These are phyloP conservation scores for Vaccinium corymbosum DNA, from an alignment of 148 eudicot species.

Conservation along the genomic window DNA sequence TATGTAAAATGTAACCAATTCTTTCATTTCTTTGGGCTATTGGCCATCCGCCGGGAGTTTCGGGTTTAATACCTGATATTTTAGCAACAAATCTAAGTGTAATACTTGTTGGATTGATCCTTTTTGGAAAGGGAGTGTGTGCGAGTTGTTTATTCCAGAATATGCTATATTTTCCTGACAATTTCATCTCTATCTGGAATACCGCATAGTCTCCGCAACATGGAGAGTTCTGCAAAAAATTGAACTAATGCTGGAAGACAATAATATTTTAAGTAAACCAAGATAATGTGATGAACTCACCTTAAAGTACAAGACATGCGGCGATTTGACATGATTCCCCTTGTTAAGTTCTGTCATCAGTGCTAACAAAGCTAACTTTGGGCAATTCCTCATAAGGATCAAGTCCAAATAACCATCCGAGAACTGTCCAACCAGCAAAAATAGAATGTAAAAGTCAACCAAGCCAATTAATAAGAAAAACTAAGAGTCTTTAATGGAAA, in stretches of 20 bases:
- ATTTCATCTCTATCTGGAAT: background rate
- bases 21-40: too few relatives aligned
- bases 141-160: too few relatives aligned
- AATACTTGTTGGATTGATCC: too few relatives aligned
- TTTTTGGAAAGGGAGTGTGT: too few relatives aligned
- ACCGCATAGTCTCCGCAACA: background rate
- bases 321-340: constrained; percentile 83
- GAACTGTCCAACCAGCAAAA: constrained; percentile 55
- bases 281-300: constrained; percentile 30
- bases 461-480: background rate
- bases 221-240: background rate
- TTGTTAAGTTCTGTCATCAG: constrained; percentile 53
- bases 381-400: constrained; percentile 55
- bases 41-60: too few relatives aligned
- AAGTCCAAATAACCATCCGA: constrained; percentile 91
- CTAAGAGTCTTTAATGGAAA: background rate
- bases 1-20: too few relatives aligned
- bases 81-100: too few relatives aligned
- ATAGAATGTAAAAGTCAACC: constrained; percentile 4
- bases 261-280: background rate
- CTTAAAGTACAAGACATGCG: constrained; percentile 70
- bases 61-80: too few relatives aligned
- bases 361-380: constrained; percentile 60
- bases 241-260: background rate
- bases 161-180: too few relatives aligned